Evolutionary conservation across 768 basidiomycete species (phyloP), one percentile per base, ranked within the genome.

Genomic region (Pulveroboletus sp.): DNA sequence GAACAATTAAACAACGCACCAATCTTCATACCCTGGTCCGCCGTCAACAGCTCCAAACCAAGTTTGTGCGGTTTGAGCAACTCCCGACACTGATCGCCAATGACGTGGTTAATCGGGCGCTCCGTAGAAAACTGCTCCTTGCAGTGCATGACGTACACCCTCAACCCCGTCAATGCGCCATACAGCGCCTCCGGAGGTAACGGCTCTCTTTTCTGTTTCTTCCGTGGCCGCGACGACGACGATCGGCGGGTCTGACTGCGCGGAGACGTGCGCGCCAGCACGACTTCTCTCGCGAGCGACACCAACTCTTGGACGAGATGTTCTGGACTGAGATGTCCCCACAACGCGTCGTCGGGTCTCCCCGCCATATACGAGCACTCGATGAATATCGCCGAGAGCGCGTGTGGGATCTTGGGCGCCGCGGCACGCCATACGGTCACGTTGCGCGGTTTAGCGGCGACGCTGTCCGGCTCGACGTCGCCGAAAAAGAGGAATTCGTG

Each of bases 401-500:
- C 72, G 20, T 81, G 73, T 1, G 82, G 81, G 57, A 97, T 81
- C 66, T 83, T 84, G 38, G 80, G 73, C 5, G 94, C 94, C 0
- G 92, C 93, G 23, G 74, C 78, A 34, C 77, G 78, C 95, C 94
- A 97, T 40, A 98, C 84, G 35, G 74, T 68, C 23, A 74, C 72
- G 33, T 84, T 94, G 43, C 72, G 75, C 5, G 85, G 85, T 13
- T 70, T 66, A 14, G 60, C n/a, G 6, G 87, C 76, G 40, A 94
- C 58, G 42, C 79, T 78, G 69, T 94, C 91, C 9, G 91, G 90
- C 60, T 94, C 91, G 51, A 97, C 85, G 67, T 95, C 94, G 1
- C 95, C 95, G 58, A 97, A 95, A 69, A 97, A 97, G 32, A 97
- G 73, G 55, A 97, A 84, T 65, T 95, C 90, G 40, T 72, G 76